Conservation (phyloP, 345 rosid genomes). For the Hibiscus trionum region DNA sequence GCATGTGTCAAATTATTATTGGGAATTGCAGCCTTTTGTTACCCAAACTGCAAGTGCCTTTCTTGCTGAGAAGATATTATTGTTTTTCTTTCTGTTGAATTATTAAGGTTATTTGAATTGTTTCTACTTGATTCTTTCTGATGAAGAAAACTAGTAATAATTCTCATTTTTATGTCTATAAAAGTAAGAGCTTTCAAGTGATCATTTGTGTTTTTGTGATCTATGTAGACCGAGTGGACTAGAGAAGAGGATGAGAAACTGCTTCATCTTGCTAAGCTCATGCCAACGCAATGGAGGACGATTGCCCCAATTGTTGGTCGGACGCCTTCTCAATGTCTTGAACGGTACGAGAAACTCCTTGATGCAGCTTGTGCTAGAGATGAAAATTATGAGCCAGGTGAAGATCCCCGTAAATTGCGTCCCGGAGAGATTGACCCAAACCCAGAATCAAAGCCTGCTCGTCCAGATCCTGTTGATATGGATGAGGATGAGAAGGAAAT, state of each 20-base stretch:
- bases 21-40: neutral
- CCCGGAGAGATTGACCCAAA: conserved; percentile 99
- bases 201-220: conserved; percentile 6
- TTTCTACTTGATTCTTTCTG: neutral
- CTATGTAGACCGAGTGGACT: conserved; percentile 91
- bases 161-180: neutral
- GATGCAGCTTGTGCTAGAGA: conserved; percentile 98
- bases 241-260: conserved; percentile 98
- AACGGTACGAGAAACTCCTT: conserved; percentile 92
- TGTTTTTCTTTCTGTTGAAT: neutral
- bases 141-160: neutral
- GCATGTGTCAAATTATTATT: neutral
- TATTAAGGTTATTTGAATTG: neutral
- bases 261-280: conserved; percentile 96
- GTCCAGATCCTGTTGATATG: conserved; percentile 99
- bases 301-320: conserved; percentile 99
- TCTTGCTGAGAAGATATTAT: neutral
- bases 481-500: conserved; percentile 99
- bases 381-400: conserved; percentile 89
- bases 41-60: neutral
- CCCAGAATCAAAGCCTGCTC: conserved; percentile 97
- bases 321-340: conserved; percentile 98
- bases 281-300: conserved; percentile 99
- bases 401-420: conserved; percentile 90
- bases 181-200: conserved; percentile 5